A percentile compares a stretch with the other conserved stretches of the same genome.
These are phyloP conservation scores for Vitis riparia DNA, from an alignment of 164 flowering plant species.

Conservation along the genomic window DNA sequence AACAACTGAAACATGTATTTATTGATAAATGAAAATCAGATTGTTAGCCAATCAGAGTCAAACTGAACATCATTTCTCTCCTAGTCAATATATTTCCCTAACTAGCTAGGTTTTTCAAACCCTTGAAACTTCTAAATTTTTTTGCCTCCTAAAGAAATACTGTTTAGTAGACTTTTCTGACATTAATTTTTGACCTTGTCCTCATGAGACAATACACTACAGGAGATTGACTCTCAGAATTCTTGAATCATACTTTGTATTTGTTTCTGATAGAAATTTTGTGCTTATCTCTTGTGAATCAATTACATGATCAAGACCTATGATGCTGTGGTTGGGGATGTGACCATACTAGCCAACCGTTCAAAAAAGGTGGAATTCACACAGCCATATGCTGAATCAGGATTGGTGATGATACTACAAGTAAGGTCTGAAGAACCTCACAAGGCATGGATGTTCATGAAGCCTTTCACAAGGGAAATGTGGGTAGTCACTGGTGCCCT, in stretches of 20 bases:
- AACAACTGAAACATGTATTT: too few species aligned
- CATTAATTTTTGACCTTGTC: too few species aligned
- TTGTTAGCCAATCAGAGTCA: too few species aligned
- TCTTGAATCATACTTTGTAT: not conserved
- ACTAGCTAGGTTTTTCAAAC: too few species aligned
- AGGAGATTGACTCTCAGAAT: not conserved
- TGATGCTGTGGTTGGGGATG: slow-evolving; percentile 51
- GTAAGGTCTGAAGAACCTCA: slow-evolving; percentile 13
- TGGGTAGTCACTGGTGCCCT: slow-evolving; percentile 42
- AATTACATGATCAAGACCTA: slow-evolving; percentile 21
- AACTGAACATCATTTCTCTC: too few species aligned
- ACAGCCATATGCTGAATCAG: slow-evolving; percentile 50
- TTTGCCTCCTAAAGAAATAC: too few species aligned
- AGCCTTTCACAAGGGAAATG: slow-evolving; percentile 51
- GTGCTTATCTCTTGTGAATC: slow-evolving; percentile 3
- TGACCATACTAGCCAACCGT: slow-evolving; percentile 43
- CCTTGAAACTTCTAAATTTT: too few species aligned
- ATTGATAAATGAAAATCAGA: too few species aligned
- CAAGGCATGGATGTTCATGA: slow-evolving; percentile 38
- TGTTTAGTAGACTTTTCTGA: too few species aligned
- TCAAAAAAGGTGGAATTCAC: slow-evolving; percentile 45
- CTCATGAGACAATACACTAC: not conserved
- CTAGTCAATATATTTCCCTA: too few species aligned
- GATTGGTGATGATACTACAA: slow-evolving; percentile 41
- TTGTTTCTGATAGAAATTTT: not conserved